phyloP scores from a whole-genome alignment of 768 basidiomycete genomes.

The Kwoniella sp. region DNA sequence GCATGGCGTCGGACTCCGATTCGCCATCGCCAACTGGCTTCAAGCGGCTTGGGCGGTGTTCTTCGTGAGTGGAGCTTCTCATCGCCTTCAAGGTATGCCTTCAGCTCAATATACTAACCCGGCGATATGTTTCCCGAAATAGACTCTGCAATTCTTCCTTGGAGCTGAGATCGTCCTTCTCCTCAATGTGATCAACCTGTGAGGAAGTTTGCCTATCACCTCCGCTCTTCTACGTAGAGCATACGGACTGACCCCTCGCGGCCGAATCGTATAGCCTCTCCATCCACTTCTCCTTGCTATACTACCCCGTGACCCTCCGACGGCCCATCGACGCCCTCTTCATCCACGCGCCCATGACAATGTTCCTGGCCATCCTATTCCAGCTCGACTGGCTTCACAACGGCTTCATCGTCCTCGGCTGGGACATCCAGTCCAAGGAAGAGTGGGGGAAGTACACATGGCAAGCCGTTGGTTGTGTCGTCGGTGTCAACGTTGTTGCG shows the following conservation, averaged over 20 bases:
- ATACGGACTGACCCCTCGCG: not conserved
- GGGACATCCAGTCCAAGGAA: slow-evolving; percentile 64
- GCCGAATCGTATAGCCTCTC: slow-evolving; percentile 66
- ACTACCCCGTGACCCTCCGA: slow-evolving; percentile 61
- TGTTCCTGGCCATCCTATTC: slow-evolving; percentile 63
- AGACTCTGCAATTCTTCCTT: slow-evolving; percentile 78
- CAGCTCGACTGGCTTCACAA: slow-evolving; percentile 65
- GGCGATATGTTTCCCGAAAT: slow-evolving; percentile 8
- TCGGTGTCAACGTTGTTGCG: slow-evolving; percentile 64
- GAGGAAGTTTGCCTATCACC: slow-evolving; percentile 30
- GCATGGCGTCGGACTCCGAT: slow-evolving; percentile 75
- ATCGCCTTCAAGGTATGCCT: not conserved
- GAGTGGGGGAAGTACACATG: slow-evolving; percentile 66
- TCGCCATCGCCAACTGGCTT: slow-evolving; percentile 76
- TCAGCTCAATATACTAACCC: not conserved
- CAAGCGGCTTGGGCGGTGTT: slow-evolving; percentile 79
- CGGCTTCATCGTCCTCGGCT: slow-evolving; percentile 70
- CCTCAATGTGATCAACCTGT: slow-evolving; percentile 68
- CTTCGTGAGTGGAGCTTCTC: slow-evolving; percentile 62
- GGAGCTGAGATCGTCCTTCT: slow-evolving; percentile 73
- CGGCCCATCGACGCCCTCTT: slow-evolving; percentile 74
- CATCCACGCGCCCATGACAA: slow-evolving; percentile 77
- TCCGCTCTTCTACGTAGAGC: not conserved
- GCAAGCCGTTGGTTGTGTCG: slow-evolving; percentile 71
- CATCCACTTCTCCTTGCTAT: slow-evolving; percentile 73